Evolutionary conservation across 768 basidiomycete genomes (phyloP), one percentile per base, ranked within the genome.

Genomic region (Arthromyces matolae): DNA sequence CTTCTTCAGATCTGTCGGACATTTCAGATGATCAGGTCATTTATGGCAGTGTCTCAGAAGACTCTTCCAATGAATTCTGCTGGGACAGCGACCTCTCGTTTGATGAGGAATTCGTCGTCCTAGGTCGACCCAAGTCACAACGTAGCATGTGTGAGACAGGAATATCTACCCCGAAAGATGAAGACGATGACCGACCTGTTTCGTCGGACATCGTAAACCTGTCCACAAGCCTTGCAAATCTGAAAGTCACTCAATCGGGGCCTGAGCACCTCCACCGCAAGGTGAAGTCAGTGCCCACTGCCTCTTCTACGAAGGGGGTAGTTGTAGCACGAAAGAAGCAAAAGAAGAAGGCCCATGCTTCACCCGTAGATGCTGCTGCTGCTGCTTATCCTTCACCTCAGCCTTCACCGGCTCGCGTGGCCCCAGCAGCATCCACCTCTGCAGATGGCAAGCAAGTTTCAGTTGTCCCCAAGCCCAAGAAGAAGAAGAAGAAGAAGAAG

Each of bases 1-100:
- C 44, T 34, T 56, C 57, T 39, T 50, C 45, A 14, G 37, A 39
- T 25, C 51, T 20, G 23, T 59, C 62, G 8, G 66, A 68, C 47
- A 65, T 70, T 36, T 77, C 75, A 1, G 79, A 78, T 54, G 80
- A 83, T 52, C 78, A 81, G 58, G 77, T 83, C 35, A 75, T 82
- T 16, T 80, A 75, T n/a, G n/a, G n/a, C 71, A 65, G 58, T 32
- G 55, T 73, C 36, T 69, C 77, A 32, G 70, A 71, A 24, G 58
- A 46, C 23, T 64, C 60, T 27, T 51, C 54, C 31, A 43, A 52
- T 27, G 48, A 47, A 33, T 63, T 60, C 32, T n/a, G n/a, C n/a
- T 62, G 61, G 10, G 61, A 62, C 24, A 41, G 56, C 57, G 42
- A 68, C 61, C 45, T 51, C 58, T 20, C 60, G 50, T 73, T 72